These are phyloP conservation scores for Candida gigantensis DNA, from an alignment of 1,139 yeast species.

Conservation along the genomic window DNA sequence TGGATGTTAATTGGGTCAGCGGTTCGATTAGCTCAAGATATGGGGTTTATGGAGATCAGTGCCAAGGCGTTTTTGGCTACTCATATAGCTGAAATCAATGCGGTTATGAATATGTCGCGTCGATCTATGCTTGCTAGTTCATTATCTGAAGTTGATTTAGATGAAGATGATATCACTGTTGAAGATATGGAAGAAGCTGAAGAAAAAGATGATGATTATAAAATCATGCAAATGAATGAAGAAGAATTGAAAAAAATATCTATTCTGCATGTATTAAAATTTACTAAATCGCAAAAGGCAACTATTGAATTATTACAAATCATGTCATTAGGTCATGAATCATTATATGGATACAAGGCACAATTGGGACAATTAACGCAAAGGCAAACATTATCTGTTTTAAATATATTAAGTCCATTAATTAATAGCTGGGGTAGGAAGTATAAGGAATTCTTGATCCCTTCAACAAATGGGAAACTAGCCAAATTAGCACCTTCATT, in stretches of 20 bases:
- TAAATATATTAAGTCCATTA: slow-evolving; percentile 73
- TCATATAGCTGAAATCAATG: slow-evolving; percentile 77
- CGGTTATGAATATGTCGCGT: slow-evolving; percentile 70
- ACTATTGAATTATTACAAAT: slow-evolving; percentile 78
- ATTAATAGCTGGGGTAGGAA: slow-evolving; percentile 76
- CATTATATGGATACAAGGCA: slow-evolving; percentile 69
- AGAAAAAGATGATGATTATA: slow-evolving; percentile 33
- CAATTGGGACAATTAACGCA: slow-evolving; percentile 56
- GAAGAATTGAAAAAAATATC: slow-evolving; percentile 37
- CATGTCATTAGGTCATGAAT: slow-evolving; percentile 80
- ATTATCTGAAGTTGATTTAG: slow-evolving; percentile 61
- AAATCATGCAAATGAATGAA: slow-evolving; percentile 36
- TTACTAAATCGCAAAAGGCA: slow-evolving; percentile 71
- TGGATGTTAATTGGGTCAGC: slow-evolving; percentile 94
- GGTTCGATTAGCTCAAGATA: slow-evolving; percentile 82
- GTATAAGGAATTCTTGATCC: slow-evolving; percentile 55
- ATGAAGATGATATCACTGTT: slow-evolving; percentile 42
- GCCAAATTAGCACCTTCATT: slow-evolving; percentile 27
- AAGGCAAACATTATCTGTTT: slow-evolving; percentile 68
- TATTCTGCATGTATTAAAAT: slow-evolving; percentile 32
- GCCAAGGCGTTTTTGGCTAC: slow-evolving; percentile 79
- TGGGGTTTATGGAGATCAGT: slow-evolving; percentile 75
- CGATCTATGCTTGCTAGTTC: slow-evolving; percentile 70
- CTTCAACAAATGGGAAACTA: slow-evolving; percentile 37
- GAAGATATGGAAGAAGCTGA: slow-evolving; percentile 30